Percentiles rank a stretch among this genome's conserved stretches.
Conservation (phyloP, 2,329 filamentous ascomycete genomes). For the Clonostachys sp. region DNA sequence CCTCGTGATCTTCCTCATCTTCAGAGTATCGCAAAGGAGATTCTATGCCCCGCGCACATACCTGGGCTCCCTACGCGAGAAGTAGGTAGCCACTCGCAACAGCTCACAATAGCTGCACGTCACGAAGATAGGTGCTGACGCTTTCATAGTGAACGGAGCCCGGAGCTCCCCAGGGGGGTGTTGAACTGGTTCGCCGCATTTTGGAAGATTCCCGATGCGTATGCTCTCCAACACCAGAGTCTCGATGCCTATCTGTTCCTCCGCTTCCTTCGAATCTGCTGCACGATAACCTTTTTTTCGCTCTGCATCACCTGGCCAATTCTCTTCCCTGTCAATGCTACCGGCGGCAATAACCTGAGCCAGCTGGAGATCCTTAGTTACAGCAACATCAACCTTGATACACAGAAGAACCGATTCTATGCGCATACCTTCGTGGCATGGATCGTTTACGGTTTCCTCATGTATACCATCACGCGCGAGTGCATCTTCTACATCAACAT, state of each 20-base stretch:
- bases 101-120: neutral
- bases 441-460: conserved; percentile 81
- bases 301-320: conserved; percentile 81
- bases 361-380: conserved; percentile 54
- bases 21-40: conserved; percentile 41
- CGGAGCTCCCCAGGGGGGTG: conserved; percentile 48
- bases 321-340: conserved; percentile 78
- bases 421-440: conserved; percentile 79
- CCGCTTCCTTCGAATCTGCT: conserved; percentile 74
- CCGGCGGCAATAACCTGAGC: conserved; percentile 59
- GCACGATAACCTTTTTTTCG: conserved; percentile 76
- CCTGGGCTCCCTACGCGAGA: conserved; percentile 1
- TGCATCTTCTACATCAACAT: conserved; percentile 91
- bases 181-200: conserved; percentile 61
- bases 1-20: conserved; percentile 43
- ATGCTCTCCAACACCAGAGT: conserved; percentile 79
- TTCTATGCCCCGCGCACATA: conserved; percentile 54
- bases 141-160: conserved; percentile 47
- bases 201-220: conserved; percentile 65
- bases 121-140: neutral
- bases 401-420: conserved; percentile 64
- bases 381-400: conserved; percentile 38
- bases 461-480: conserved; percentile 86
- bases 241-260: conserved; percentile 87
- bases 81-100: neutral